Conservation (phyloP, 164 flowering plant species). For the Nymphaea thermarum region DNA sequence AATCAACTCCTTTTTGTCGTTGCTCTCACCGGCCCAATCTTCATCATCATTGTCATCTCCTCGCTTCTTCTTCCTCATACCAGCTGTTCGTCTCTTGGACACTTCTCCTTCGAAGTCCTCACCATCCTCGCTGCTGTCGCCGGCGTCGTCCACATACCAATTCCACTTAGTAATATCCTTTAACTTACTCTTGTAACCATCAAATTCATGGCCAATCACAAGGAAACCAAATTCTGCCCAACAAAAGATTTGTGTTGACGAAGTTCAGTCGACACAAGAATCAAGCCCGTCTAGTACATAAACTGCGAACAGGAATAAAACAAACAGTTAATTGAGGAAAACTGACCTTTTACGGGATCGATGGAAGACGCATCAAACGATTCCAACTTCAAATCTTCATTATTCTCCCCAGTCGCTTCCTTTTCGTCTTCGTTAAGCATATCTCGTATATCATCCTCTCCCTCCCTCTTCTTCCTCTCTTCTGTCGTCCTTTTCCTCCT, state of each 20-base stretch:
- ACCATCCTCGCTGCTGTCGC: constrained; percentile 33
- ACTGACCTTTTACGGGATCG: constrained; percentile 69
- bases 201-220: constrained; percentile 70
- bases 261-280: no score
- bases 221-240: constrained; percentile 86
- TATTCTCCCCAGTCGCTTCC: constrained; percentile 1
- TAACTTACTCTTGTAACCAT: constrained; percentile 39
- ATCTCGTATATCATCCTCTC: neutral
- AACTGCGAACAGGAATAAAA: neutral
- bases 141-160: constrained; percentile 66
- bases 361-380: constrained; percentile 31
- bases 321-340: neutral
- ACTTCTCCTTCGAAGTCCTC: constrained; percentile 9
- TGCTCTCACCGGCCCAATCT: constrained; percentile 67
- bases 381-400: constrained; percentile 17
- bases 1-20: constrained; percentile 35
- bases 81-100: constrained; percentile 7
- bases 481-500: constrained; percentile 8
- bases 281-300: no score
- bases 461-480: constrained; percentile 1
- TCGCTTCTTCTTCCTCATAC: constrained; percentile 19
- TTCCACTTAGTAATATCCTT: constrained; percentile 48
- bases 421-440: constrained; percentile 7
- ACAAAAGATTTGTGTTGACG: neutral
- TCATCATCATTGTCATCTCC: constrained; percentile 36